phyloP scores from a whole-genome alignment of 352 stramenopile genomes.

The Globisporangium polare region DNA sequence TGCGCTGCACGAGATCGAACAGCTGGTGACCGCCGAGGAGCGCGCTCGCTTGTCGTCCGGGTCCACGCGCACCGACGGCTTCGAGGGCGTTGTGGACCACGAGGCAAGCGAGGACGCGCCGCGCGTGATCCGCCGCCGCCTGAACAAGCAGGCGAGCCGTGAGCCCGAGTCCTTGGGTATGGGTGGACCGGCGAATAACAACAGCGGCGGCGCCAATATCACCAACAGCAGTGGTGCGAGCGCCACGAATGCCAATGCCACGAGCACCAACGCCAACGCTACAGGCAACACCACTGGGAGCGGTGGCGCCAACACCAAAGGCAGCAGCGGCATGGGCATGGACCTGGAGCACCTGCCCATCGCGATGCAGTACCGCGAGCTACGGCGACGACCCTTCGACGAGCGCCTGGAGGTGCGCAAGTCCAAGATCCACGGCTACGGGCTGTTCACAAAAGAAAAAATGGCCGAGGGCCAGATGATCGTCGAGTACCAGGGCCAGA shows the following conservation, averaged over 20 bases:
- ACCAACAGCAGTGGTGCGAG: conserved; percentile 9
- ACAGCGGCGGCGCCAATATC: conserved; percentile 10
- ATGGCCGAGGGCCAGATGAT: conserved; percentile 94
- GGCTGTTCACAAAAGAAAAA: conserved; percentile 93
- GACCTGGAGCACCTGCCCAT: conserved; percentile 80
- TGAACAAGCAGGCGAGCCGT: conserved; percentile 52
- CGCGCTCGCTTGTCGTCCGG: conserved; percentile 82
- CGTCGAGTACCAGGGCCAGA: conserved; percentile 95
- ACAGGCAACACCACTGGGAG: neutral
- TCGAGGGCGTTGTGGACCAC: conserved; percentile 35
- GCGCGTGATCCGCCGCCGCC: conserved; percentile 18
- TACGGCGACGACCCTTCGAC: conserved; percentile 89
- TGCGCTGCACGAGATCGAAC: conserved; percentile 78
- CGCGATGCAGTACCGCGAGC: conserved; percentile 89
- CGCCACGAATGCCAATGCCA: conserved; percentile 5
- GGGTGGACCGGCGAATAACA: conserved; percentile 9
- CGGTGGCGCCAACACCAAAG: conserved; percentile 4
- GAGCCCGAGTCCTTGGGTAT: conserved; percentile 23
- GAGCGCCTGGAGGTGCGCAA: conserved; percentile 90
- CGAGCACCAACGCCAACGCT: neutral
- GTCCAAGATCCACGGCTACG: conserved; percentile 95
- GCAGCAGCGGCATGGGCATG: conserved; percentile 48
- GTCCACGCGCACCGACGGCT: conserved; percentile 84
- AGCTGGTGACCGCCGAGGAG: conserved; percentile 74
- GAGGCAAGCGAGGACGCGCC: conserved; percentile 25